Percentiles rank a stretch among this genome's conserved stretches.
Conservation (phyloP, 345 rosid genomes). For the Gossypium sturtianum region DNA sequence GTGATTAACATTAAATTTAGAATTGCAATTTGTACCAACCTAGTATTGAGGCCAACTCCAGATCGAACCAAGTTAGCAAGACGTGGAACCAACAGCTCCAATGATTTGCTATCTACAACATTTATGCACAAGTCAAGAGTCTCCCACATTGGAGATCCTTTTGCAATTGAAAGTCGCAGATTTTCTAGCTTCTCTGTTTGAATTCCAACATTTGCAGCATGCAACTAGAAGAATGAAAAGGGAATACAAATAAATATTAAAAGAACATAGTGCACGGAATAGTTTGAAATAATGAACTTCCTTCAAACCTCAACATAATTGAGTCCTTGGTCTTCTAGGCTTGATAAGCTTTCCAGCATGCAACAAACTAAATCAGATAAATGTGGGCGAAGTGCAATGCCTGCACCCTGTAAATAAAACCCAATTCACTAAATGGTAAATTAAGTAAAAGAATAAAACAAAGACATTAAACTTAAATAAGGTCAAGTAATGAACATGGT, state of each 20-base stretch:
- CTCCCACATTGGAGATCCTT: conserved; percentile 99
- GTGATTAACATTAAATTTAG: not conserved
- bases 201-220: conserved; percentile 91
- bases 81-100: conserved; percentile 74
- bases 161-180: conserved; percentile 87
- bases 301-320: conserved; percentile 86
- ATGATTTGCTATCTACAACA: conserved; percentile 61
- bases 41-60: conserved; percentile 93
- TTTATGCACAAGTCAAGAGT: conserved; percentile 91
- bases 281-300: conserved; percentile 7
- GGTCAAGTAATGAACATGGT: not conserved
- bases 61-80: conserved; percentile 82
- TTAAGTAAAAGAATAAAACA: conserved; percentile 5
- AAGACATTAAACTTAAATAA: not conserved
- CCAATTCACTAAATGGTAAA: not conserved
- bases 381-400: conserved; percentile 84
- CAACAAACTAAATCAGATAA: conserved; percentile 85
- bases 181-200: conserved; percentile 89
- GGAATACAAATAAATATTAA: conserved; percentile 4
- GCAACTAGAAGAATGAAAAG: conserved; percentile 53
- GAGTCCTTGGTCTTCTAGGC: conserved; percentile 97
- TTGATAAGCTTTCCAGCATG: conserved; percentile 98
- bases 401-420: conserved; percentile 64
- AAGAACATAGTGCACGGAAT: not conserved
- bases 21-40: conserved; percentile 43